A percentile compares a stretch with the other conserved stretches of the same genome.
Evolutionary conservation across 305 asterid genomes (phyloP).

Genomic region (Fraxinus nigra): DNA sequence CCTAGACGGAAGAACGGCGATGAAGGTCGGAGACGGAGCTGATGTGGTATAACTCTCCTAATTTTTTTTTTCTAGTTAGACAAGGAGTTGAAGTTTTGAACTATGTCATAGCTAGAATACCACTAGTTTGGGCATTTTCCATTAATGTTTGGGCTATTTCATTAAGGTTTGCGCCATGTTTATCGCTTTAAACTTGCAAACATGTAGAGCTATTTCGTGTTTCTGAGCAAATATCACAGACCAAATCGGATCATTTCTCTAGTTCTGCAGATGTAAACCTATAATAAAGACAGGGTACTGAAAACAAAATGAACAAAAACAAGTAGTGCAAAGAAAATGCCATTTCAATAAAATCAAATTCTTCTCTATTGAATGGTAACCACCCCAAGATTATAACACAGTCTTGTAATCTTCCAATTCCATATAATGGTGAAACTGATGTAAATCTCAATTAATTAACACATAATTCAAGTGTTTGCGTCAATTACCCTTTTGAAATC

Average conservation of each 20-base stretch:
- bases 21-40: no score
- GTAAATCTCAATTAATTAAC: background rate
- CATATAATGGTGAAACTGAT: background rate
- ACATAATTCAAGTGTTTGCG: no score
- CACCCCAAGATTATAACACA: background rate
- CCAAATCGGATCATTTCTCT: background rate
- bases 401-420: background rate
- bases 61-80: background rate
- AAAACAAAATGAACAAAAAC: background rate
- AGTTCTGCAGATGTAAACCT: background rate
- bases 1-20: no score
- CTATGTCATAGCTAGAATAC: background rate
- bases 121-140: background rate
- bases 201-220: background rate
- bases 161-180: background rate
- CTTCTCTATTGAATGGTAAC: background rate
- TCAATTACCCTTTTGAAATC: no score
- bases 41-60: no score
- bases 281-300: background rate
- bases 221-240: conserved; percentile 4
- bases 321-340: background rate
- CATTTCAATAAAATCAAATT: background rate
- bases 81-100: background rate
- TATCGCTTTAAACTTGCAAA: background rate
- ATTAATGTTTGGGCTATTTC: background rate